These are phyloP conservation scores for Kluyveromyces sp. DNA, from an alignment of 1,139 yeast species.

Conservation along the genomic window DNA sequence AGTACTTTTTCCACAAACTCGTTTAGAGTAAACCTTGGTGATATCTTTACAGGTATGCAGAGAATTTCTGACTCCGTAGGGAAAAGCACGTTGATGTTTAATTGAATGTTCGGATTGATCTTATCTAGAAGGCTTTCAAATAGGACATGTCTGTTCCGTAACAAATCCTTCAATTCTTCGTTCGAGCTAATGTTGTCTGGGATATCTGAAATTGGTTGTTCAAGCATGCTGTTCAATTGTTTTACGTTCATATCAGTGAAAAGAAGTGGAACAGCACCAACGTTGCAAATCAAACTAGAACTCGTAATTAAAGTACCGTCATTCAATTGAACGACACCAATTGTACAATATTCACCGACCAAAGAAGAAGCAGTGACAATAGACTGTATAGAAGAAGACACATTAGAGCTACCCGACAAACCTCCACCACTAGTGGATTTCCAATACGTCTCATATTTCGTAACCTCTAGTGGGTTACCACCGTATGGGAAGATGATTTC, in stretches of 20 bases:
- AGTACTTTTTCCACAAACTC: conserved; percentile 68
- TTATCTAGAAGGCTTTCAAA: conserved; percentile 51
- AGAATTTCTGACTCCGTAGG: conserved; percentile 67
- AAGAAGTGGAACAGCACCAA: conserved; percentile 48
- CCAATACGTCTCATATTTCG: conserved; percentile 96
- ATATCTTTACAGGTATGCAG: conserved; percentile 44
- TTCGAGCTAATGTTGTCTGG: conserved; percentile 14
- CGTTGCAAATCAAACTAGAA: conserved; percentile 54
- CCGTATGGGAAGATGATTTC: conserved; percentile 86
- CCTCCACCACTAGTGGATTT: conserved; percentile 57
- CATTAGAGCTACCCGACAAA: conserved; percentile 11
- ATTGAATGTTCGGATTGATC: conserved; percentile 51
- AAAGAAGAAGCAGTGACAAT: conserved; percentile 90
- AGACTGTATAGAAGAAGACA: conserved; percentile 24
- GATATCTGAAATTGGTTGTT: conserved; percentile 31
- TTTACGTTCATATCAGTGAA: conserved; percentile 37
- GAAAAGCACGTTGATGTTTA: conserved; percentile 72
- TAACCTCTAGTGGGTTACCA: conserved; percentile 75
- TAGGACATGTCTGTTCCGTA: conserved; percentile 46
- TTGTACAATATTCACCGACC: conserved; percentile 68
- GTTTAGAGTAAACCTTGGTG: conserved; percentile 46
- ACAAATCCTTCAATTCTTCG: conserved; percentile 20
- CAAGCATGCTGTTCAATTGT: conserved; percentile 30
- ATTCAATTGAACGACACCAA: conserved; percentile 62
- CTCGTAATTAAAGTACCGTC: conserved; percentile 87